Evolutionary conservation across 805 yeast genomes (phyloP), one percentile per base, ranked within the genome.

Genomic region (Candida insectorum): DNA sequence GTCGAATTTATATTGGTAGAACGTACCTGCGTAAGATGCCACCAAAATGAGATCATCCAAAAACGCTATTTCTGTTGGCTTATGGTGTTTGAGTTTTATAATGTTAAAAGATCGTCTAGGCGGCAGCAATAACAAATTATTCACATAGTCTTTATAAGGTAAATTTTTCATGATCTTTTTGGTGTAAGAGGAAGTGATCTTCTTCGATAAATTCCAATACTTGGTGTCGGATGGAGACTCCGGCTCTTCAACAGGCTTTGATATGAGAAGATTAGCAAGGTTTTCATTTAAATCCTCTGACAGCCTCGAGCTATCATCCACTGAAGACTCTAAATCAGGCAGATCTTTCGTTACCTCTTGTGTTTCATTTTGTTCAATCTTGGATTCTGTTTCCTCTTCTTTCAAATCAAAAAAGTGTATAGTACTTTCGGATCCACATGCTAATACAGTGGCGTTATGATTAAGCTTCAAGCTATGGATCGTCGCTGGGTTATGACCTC

Each of bases 281-380:
- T 65, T 66, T 26, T 65, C 71, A 40, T 66, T 64, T 37, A 66
- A 50, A 40, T 64, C 69, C 31, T 65, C 70, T 25, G 62, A 59
- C 28, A 62, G 56, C 19, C 51, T 40, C 9, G 45, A 43, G 14
- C 49, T 40, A 11, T 49, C 51, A 11, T 47, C 47, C 3, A 47
- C 49, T 2, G 37, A 34, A 5, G 33, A 28, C n/a, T 34, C 28
- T n/a, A 15, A 16, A 14, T 28, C 23, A 20, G 8, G 8, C n/a
- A n/a, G 23, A 7, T 34, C 39, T 7, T 33, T 33, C 3, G 37
- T 40, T 9, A 17, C 40, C 5, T 31, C 39, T n/a, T 23, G 25
- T 11, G 24, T 31, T 3, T 41, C 44, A 6, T 31, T 42, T 9
- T 36, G 4, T 16, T n/a, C 30, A 26, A 19, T n/a, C 15, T 17